A percentile compares a stretch with the other conserved stretches of the same genome.
phyloP scores from a whole-genome alignment of 2,329 filamentous ascomycete genomes.

The Hirsutella minnesotensis region DNA sequence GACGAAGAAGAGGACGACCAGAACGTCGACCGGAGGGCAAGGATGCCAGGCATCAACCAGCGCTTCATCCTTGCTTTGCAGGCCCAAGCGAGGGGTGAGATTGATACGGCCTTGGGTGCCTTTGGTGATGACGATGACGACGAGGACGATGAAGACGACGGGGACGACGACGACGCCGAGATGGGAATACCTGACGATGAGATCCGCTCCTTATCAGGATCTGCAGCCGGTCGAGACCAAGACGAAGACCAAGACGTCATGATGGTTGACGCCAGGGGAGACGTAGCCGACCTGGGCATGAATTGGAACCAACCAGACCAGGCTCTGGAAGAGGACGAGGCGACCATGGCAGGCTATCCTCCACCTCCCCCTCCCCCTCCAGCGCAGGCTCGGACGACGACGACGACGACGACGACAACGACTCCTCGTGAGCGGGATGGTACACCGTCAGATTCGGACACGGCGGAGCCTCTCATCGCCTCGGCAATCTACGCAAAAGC shows the following conservation, averaged over 20 bases:
- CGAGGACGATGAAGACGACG: constrained; percentile 42
- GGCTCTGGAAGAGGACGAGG: constrained; percentile 63
- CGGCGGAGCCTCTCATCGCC: constrained; percentile 50
- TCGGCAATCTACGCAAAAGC: constrained; percentile 50
- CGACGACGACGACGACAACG: no score
- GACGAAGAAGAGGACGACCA: constrained; percentile 37
- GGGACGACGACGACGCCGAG: constrained; percentile 45
- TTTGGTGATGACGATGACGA: constrained; percentile 28
- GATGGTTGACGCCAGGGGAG: constrained; percentile 41
- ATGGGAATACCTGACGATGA: constrained; percentile 29
- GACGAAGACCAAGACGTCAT: constrained; percentile 45
- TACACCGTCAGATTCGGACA: constrained; percentile 63
- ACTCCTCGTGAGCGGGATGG: constrained; percentile 46
- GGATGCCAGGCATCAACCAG: constrained; percentile 21
- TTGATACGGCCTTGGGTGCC: constrained; percentile 14
- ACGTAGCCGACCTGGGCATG: constrained; percentile 32
- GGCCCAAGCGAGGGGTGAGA: constrained; percentile 16
- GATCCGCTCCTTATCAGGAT: constrained; percentile 20
- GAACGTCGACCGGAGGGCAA: constrained; percentile 24
- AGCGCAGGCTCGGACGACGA: constrained; percentile 28
- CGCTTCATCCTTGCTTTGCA: constrained; percentile 25
- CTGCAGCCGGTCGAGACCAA: constrained; percentile 26
- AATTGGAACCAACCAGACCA: constrained; percentile 47
- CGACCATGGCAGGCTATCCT: constrained; percentile 64
- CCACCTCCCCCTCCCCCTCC: constrained; percentile 54